A percentile compares a stretch with the other conserved stretches of the same genome.
Evolutionary conservation across 169 alveolate species (phyloP).

Genomic region (Toxoplasma gondii): DNA sequence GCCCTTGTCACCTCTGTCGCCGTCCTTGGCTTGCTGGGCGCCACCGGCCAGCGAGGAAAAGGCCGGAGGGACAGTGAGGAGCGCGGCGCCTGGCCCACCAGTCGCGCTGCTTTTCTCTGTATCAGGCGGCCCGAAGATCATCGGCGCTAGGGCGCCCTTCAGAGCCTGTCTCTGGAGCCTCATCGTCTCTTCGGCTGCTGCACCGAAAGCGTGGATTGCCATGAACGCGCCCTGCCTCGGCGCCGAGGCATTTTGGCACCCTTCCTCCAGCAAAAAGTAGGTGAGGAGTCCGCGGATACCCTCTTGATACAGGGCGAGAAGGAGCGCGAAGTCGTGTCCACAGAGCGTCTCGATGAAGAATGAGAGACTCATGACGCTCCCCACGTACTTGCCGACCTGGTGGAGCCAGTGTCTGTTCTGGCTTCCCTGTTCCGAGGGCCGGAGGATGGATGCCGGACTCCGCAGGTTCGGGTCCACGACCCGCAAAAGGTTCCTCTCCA

Average conservation of each 20-base stretch:
- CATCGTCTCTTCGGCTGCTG: constrained; percentile 4
- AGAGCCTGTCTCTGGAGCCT: neutral
- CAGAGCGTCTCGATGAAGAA: neutral
- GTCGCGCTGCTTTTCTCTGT: neutral
- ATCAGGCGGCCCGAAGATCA: neutral
- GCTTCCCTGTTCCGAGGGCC: neutral
- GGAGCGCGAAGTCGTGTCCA: constrained; percentile 25
- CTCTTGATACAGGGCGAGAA: neutral
- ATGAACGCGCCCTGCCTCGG: neutral
- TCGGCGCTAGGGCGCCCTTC: neutral
- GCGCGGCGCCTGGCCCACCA: neutral
- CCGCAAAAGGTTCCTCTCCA: neutral
- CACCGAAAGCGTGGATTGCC: neutral
- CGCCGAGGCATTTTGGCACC: neutral
- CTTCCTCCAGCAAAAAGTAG: constrained; percentile 19
- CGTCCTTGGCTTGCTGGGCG: neutral
- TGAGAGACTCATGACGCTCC: neutral
- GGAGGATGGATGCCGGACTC: neutral
- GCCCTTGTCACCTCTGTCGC: neutral
- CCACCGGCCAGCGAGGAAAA: neutral
- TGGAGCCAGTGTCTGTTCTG: neutral
- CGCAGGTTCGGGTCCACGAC: neutral
- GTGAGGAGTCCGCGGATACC: constrained; percentile 16
- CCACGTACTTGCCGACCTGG: constrained; percentile 3
- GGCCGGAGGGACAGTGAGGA: neutral